These are phyloP conservation scores for Diplocarpon rosae DNA, from an alignment of 2,329 filamentous ascomycete genomes.

Conservation along the genomic window DNA sequence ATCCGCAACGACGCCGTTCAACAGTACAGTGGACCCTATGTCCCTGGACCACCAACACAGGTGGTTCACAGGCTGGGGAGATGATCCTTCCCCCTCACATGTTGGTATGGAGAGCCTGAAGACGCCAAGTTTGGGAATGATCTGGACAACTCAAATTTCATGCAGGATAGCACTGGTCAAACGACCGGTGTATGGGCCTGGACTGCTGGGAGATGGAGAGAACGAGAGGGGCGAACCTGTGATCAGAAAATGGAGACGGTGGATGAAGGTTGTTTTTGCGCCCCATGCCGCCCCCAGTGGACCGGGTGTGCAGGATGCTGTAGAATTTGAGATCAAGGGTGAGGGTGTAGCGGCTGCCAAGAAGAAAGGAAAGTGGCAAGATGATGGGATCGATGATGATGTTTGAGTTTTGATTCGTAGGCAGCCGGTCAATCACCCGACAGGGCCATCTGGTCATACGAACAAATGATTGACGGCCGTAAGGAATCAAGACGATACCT, in stretches of 20 bases:
- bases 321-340: slow-evolving; percentile 66
- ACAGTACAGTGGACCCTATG: slow-evolving; percentile 42
- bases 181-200: slow-evolving; percentile 39
- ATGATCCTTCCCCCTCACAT: slow-evolving; percentile 37
- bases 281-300: slow-evolving; percentile 54
- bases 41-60: slow-evolving; percentile 80
- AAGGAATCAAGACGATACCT: no score
- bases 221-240: slow-evolving; percentile 35
- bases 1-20: slow-evolving; percentile 3
- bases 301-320: slow-evolving; percentile 37
- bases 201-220: slow-evolving; percentile 27
- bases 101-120: slow-evolving; percentile 45
- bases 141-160: slow-evolving; percentile 85
- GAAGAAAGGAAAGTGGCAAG: slow-evolving; percentile 4
- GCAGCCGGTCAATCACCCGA: no score
- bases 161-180: slow-evolving; percentile 75
- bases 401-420: no score
- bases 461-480: no score
- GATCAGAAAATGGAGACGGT: slow-evolving; percentile 55
- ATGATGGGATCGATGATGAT: slow-evolving; percentile 9
- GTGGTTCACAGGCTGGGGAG: slow-evolving; percentile 94
- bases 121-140: slow-evolving; percentile 75
- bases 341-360: slow-evolving; percentile 41
- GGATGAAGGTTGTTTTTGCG: slow-evolving; percentile 84
- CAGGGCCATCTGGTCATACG: no score